A percentile compares a stretch with the other conserved stretches of the same genome.
Conservation (phyloP, 108 stramenopile genomes). For the Pelagomonas calceolata region DNA sequence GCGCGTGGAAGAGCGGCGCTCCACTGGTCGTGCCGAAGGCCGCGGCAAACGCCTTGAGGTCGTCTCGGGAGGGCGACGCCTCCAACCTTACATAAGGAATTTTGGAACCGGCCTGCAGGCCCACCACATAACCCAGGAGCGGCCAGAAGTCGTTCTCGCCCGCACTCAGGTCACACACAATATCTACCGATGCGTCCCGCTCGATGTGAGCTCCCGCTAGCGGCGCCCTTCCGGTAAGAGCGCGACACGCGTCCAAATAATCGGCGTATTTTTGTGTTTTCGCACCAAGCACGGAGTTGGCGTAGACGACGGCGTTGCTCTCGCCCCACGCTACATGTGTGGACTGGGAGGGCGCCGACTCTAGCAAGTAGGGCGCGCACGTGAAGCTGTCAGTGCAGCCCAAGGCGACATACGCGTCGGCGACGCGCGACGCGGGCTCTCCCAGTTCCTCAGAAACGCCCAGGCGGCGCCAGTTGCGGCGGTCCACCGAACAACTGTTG, state of each 20-base stretch:
- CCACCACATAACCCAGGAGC: constrained; percentile 52
- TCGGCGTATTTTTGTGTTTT: constrained; percentile 72
- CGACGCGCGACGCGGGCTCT: constrained; percentile 40
- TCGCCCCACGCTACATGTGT: constrained; percentile 65
- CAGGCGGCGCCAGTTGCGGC: constrained; percentile 48
- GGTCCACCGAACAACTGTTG: constrained; percentile 61
- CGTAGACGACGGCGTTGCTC: constrained; percentile 68
- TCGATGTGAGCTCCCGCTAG: constrained; percentile 31
- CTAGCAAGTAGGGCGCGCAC: constrained; percentile 66
- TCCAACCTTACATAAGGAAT: too few species aligned
- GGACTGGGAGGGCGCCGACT: constrained; percentile 19
- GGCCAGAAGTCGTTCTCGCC: background rate
- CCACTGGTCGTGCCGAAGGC: constrained; percentile 69
- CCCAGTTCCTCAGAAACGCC: constrained; percentile 42
- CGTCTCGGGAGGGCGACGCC: constrained; percentile 38
- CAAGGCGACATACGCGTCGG: constrained; percentile 56
- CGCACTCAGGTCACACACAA: too few species aligned
- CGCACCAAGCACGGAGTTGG: constrained; percentile 63
- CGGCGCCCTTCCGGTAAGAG: constrained; percentile 55
- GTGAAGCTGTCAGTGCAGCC: constrained; percentile 59
- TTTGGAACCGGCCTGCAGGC: background rate
- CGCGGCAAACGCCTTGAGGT: constrained; percentile 66
- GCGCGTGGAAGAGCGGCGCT: constrained; percentile 63
- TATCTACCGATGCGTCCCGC: too few species aligned
- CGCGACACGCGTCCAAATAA: constrained; percentile 69